Base-by-base conservation (phyloP, 768 basidiomycete species). In the Rhodotorula kratochvilovae region DNA sequence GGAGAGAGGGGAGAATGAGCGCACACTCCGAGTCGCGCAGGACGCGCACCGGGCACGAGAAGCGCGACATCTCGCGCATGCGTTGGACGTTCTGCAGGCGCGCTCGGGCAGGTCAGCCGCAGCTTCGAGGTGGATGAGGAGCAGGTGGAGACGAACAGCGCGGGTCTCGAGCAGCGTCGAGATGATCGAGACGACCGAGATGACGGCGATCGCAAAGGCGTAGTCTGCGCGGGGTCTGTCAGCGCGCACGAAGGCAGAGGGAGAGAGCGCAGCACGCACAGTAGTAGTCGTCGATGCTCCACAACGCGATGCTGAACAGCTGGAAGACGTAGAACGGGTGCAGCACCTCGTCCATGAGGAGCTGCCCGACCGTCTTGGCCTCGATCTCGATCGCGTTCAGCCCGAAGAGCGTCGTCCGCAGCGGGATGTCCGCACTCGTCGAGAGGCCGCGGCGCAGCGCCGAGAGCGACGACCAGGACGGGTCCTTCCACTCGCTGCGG, bases 251-350 rank as follows among this genome's bases (percentile, higher is more conserved):
- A 10, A 33, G 21, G 25, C n/a, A 5, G 21, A 8, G 6, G 0
- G 63, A 23, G 31, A 53, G 35, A 10, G 27, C 6, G 64, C 10
- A 39, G 6, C 5, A 50, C 73, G 29, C 16, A 68, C 70, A 76
- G 76, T 89, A 92, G 78, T 98, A 99, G 79, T 97, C 86, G 74
- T 99, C 96, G 63, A 98, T 77, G 3, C 90, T 89, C 96, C 96
- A 99, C 12, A 99, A 82, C 50, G 90, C 82, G 75, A 98, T 90
- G 74, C 92, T 96, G 61, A 92, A 92, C 74, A 97, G 88, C 84
- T 99, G 96, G 79, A 99, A 99, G 42, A 99, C 89, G 79, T 97
- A 98, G 81, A 98, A 98, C 1, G 96, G 96, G 79, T 98, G 95
- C 50, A 98, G 89, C 56, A 96, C 87, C 85, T 98, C 96, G 74